phyloP scores from a whole-genome alignment of 768 basidiomycete genomes.

The Psilocybe tampanensis region DNA sequence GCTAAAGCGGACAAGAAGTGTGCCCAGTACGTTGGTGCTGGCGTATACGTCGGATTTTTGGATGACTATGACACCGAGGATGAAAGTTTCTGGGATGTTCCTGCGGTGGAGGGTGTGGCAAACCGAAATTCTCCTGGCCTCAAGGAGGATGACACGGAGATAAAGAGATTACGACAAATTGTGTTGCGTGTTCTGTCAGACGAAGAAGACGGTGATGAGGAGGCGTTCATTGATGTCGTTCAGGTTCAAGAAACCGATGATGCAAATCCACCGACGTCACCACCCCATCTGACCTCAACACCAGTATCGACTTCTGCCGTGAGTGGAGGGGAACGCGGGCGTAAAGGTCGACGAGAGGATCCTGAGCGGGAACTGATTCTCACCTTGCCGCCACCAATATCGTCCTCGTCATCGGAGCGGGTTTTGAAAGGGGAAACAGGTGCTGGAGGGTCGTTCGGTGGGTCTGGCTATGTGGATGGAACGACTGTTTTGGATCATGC shows the following conservation, averaged over 20 bases:
- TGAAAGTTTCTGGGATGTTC: background rate
- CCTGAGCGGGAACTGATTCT: background rate
- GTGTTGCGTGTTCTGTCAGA: background rate
- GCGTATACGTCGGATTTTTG: background rate
- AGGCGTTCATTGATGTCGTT: background rate
- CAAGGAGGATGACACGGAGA: background rate
- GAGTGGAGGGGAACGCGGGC: background rate
- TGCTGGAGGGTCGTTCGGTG: background rate
- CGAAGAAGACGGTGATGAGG: background rate
- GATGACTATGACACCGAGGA: no score
- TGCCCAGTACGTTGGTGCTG: background rate
- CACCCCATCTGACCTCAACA: background rate
- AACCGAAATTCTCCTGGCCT: no score
- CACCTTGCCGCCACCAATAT: background rate
- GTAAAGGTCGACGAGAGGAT: background rate
- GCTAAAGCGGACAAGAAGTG: background rate
- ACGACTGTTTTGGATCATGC: background rate
- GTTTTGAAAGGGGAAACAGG: background rate
- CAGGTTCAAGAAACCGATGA: background rate
- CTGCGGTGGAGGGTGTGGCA: no score
- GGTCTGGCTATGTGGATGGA: background rate
- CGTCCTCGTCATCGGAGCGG: background rate
- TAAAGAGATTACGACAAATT: background rate
- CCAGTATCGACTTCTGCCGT: background rate
- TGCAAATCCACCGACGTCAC: background rate